Conservation (phyloP, 2,329 filamentous ascomycete genomes). For the Zymoseptoria tritici region DNA sequence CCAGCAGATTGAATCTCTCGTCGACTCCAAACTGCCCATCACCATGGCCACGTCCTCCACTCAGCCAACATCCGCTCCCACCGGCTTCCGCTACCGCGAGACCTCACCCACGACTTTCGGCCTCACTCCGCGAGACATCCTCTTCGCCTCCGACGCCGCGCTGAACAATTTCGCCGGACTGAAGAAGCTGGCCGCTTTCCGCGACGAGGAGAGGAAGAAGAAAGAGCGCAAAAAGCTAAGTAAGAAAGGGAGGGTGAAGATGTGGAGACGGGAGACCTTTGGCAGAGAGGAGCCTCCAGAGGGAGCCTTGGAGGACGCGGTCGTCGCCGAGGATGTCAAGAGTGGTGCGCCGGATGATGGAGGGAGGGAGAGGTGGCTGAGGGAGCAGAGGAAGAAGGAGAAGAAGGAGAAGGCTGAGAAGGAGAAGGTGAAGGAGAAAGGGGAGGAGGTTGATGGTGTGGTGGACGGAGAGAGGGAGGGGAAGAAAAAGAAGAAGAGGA, state of each 20-base stretch:
- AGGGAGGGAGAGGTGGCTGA: conserved; percentile 20
- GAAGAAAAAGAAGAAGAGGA: conserved; percentile 33
- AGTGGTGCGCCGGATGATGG: conserved; percentile 15
- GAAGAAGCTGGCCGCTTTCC: conserved; percentile 89
- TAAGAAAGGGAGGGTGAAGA: conserved; percentile 82
- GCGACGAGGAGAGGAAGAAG: conserved; percentile 80
- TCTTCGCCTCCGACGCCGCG: conserved; percentile 76
- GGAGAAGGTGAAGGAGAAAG: conserved; percentile 25
- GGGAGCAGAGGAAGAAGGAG: conserved; percentile 18
- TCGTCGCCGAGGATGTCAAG: conserved; percentile 17
- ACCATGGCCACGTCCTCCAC: conserved; percentile 36
- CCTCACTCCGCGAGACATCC: conserved; percentile 80
- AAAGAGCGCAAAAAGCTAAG: conserved; percentile 81
- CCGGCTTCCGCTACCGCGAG: conserved; percentile 81
- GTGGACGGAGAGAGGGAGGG: conserved; percentile 35
- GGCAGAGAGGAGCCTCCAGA: conserved; percentile 49
- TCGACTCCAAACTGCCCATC: conserved; percentile 71
- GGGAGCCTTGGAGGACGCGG: conserved; percentile 34
- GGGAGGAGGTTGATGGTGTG: conserved; percentile 23
- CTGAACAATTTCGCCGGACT: conserved; percentile 87
- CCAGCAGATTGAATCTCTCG: conserved; percentile 73
- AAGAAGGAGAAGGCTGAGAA: conserved; percentile 13
- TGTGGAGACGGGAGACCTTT: conserved; percentile 72
- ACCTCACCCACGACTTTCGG: conserved; percentile 87
- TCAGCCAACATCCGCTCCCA: conserved; percentile 36